These are phyloP conservation scores for Chrysosporium keratinophilum DNA, from an alignment of 2,329 filamentous ascomycete genomes.

Conservation along the genomic window DNA sequence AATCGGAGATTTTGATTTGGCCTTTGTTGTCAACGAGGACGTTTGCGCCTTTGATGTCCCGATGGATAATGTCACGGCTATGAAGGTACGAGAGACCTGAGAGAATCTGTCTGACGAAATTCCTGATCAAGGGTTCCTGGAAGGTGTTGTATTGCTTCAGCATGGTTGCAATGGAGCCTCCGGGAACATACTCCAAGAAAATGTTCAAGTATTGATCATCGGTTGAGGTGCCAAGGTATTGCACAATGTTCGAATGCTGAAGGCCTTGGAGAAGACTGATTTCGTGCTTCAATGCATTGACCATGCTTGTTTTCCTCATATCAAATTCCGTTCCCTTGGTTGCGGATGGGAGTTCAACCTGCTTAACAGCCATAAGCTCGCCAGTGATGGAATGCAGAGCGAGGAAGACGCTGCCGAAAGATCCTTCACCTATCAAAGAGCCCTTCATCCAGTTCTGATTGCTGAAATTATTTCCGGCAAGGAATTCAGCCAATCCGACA, in stretches of 20 bases:
- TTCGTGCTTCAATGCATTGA: constrained; percentile 91
- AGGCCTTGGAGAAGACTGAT: constrained; percentile 89
- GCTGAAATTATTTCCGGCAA: constrained; percentile 87
- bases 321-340: constrained; percentile 69
- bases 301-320: constrained; percentile 92
- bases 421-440: constrained; percentile 89
- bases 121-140: constrained; percentile 83
- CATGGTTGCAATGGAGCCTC: constrained; percentile 96
- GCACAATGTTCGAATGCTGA: constrained; percentile 93
- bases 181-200: constrained; percentile 98
- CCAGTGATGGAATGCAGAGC: constrained; percentile 92
- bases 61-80: constrained; percentile 89
- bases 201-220: constrained; percentile 91
- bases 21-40: constrained; percentile 98
- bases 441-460: constrained; percentile 99
- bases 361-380: constrained; percentile 95
- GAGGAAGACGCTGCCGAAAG: constrained; percentile 90
- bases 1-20: constrained; percentile 97
- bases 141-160: constrained; percentile 95
- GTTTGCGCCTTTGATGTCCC: constrained; percentile 98
- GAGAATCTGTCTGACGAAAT: constrained; percentile 93
- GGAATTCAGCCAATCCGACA: constrained; percentile 78
- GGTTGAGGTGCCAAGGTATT: constrained; percentile 90
- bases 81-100: constrained; percentile 88
- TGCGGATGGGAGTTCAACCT: constrained; percentile 82